phyloP scores from a whole-genome alignment of 2,329 filamentous ascomycete genomes.

The Gnomoniopsis smithogilvyi region DNA sequence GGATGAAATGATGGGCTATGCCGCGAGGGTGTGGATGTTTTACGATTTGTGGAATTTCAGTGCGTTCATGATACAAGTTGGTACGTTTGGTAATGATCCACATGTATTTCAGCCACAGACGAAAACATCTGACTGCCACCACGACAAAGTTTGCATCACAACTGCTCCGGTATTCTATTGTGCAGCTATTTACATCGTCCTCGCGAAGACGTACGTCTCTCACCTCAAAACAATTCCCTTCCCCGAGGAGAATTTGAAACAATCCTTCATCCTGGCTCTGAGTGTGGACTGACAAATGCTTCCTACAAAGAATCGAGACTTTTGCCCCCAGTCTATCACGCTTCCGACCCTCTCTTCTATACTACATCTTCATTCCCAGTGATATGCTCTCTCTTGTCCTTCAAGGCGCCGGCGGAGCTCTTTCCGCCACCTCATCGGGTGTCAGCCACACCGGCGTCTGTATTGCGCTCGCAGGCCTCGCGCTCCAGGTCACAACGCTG shows the following conservation, averaged over 20 bases:
- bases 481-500: slow-evolving; percentile 56
- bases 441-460: slow-evolving; percentile 44
- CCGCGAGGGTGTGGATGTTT: slow-evolving; percentile 55
- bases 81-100: slow-evolving; percentile 31
- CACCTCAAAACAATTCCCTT: no score
- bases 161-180: slow-evolving; percentile 54
- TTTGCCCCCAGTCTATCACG: slow-evolving; percentile 37
- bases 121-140: no score
- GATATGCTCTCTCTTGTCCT: slow-evolving; percentile 53
- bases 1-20: slow-evolving; percentile 60
- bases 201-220: slow-evolving; percentile 35
- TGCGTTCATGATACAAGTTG: slow-evolving; percentile 65
- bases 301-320: slow-evolving; percentile 31
- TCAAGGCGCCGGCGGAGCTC: slow-evolving; percentile 53
- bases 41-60: slow-evolving; percentile 55
- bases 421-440: slow-evolving; percentile 43
- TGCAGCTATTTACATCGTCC: slow-evolving; percentile 65
- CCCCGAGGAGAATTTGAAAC: no score
- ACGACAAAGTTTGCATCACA: slow-evolving; percentile 54
- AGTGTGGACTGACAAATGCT: neutral
- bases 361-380: slow-evolving; percentile 48
- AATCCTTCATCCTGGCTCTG: neutral
- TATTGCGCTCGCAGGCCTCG: slow-evolving; percentile 51
- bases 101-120: no score
- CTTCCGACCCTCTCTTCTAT: slow-evolving; percentile 37